Evolutionary conservation across 1,284 basidiomycete species (phyloP).

Genomic region (Sporisorium exsertum): DNA sequence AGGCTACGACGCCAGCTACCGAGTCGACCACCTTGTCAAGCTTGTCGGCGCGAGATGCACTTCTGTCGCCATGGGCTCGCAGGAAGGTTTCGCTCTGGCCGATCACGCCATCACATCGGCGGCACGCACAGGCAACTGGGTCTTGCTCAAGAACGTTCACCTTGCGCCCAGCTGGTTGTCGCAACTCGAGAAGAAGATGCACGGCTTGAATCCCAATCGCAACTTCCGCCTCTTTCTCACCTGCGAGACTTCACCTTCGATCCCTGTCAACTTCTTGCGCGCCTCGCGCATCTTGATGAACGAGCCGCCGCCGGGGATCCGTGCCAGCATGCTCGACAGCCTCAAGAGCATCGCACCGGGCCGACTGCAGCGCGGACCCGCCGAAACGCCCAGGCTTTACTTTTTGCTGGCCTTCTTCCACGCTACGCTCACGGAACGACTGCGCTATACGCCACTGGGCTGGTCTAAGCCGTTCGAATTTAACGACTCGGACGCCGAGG

Average conservation of each 20-base stretch:
- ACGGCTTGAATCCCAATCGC: slow-evolving; percentile 58
- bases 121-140: slow-evolving; percentile 64
- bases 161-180: slow-evolving; percentile 66
- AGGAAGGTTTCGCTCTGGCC: slow-evolving; percentile 64
- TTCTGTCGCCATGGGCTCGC: slow-evolving; percentile 67
- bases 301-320: slow-evolving; percentile 67
- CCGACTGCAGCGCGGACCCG: slow-evolving; percentile 60
- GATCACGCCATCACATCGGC: slow-evolving; percentile 65
- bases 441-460: slow-evolving; percentile 66
- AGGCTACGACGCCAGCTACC: slow-evolving; percentile 66
- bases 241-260: slow-evolving; percentile 65
- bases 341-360: slow-evolving; percentile 53
- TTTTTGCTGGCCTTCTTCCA: slow-evolving; percentile 67
- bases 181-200: slow-evolving; percentile 66
- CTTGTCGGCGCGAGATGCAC: slow-evolving; percentile 51
- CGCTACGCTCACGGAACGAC: slow-evolving; percentile 63
- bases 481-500: slow-evolving; percentile 66
- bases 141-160: slow-evolving; percentile 68
- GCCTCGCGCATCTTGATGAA: slow-evolving; percentile 67
- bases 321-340: slow-evolving; percentile 64
- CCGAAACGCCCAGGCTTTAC: slow-evolving; percentile 62
- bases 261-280: slow-evolving; percentile 65
- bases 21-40: slow-evolving; percentile 63
- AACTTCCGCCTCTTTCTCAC: slow-evolving; percentile 67
- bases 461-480: slow-evolving; percentile 68